phyloP scores from a whole-genome alignment of 1,139 yeast species.

The Pichia terricola region DNA sequence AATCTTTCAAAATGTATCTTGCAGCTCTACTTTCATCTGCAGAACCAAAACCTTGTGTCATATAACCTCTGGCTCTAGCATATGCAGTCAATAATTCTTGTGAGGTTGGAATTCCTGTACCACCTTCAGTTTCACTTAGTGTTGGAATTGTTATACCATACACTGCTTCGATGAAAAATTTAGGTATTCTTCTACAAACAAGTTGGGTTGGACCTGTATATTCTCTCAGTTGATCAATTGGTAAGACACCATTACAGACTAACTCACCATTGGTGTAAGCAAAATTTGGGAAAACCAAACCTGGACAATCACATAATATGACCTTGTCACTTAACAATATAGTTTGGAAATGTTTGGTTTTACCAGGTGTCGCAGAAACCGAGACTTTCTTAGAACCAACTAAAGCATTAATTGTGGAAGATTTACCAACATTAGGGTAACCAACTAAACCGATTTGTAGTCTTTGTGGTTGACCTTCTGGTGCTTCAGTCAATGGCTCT shows the following conservation, averaged over 20 bases:
- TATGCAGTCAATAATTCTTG: slow-evolving; percentile 84
- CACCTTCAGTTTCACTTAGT: slow-evolving; percentile 74
- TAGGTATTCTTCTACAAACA: slow-evolving; percentile 84
- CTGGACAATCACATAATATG: slow-evolving; percentile 95
- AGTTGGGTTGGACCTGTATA: slow-evolving; percentile 84
- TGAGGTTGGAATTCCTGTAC: slow-evolving; percentile 80
- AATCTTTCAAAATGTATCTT: slow-evolving; percentile 85
- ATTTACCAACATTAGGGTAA: slow-evolving; percentile 93
- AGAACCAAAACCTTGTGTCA: slow-evolving; percentile 95
- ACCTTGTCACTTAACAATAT: slow-evolving; percentile 77
- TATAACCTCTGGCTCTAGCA: slow-evolving; percentile 93
- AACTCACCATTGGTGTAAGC: slow-evolving; percentile 95
- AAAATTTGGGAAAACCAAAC: slow-evolving; percentile 95
- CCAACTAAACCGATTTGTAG: slow-evolving; percentile 94
- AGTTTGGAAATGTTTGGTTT: slow-evolving; percentile 98
- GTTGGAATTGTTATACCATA: slow-evolving; percentile 88
- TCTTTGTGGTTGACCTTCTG: slow-evolving; percentile 43
- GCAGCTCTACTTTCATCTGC: slow-evolving; percentile 97
- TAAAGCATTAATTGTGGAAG: slow-evolving; percentile 90
- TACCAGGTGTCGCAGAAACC: slow-evolving; percentile 97
- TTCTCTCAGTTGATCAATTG: slow-evolving; percentile 94
- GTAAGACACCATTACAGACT: slow-evolving; percentile 95
- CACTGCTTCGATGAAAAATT: slow-evolving; percentile 76
- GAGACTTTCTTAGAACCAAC: slow-evolving; percentile 96
- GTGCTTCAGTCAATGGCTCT: slow-evolving; percentile 41